Evolutionary conservation across 257 asterid species (phyloP).

Genomic region (Rehmannia glutinosa): DNA sequence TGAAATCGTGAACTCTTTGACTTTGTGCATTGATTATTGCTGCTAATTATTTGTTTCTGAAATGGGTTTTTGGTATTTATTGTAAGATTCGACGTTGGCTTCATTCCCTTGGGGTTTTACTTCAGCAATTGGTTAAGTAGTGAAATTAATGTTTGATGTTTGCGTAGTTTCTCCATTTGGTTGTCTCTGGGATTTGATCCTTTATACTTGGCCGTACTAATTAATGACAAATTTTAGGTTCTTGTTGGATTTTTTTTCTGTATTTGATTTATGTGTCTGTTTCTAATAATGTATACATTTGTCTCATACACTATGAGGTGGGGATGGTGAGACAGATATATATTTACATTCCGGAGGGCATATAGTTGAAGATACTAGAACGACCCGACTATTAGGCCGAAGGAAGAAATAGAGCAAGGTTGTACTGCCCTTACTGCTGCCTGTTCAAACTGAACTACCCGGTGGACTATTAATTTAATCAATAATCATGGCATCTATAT

Average conservation of each 20-base stretch:
- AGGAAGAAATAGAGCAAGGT: no score
- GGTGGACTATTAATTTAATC: no score
- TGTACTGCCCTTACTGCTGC: no score
- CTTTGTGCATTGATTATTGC: constrained; percentile 10
- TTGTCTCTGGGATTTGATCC: constrained; percentile 7
- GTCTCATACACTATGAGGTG: no score
- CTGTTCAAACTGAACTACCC: no score
- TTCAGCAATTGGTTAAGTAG: background rate
- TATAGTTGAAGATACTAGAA: no score
- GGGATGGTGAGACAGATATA: no score
- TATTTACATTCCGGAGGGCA: no score
- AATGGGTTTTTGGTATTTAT: constrained; percentile 26
- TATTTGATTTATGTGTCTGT: background rate
- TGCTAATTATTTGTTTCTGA: constrained; percentile 23
- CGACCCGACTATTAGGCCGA: no score
- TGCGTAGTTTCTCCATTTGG: constrained; percentile 2
- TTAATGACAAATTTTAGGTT: background rate
- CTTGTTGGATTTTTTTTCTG: background rate
- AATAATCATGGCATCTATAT: no score
- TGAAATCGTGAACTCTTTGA: background rate
- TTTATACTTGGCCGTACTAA: no score
- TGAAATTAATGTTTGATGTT: constrained; percentile 12
- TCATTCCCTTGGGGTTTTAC: constrained; percentile 13
- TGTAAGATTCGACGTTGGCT: constrained; percentile 24
- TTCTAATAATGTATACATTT: background rate